These are phyloP conservation scores for Eimeria maxima DNA, from an alignment of 169 alveolate genomes.

Conservation along the genomic window DNA sequence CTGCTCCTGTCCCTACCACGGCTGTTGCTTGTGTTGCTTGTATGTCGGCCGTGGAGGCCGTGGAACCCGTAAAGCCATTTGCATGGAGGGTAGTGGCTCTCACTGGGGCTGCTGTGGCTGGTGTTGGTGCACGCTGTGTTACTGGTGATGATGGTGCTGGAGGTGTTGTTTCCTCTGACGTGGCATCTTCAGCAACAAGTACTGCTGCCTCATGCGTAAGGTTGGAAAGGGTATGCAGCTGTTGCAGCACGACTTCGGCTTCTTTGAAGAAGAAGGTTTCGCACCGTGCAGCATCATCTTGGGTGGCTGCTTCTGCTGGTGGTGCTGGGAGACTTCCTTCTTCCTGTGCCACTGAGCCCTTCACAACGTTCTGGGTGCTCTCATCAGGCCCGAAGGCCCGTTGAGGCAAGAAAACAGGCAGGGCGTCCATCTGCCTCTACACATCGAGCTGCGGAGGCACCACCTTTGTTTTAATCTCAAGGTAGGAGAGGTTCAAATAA, in stretches of 20 bases:
- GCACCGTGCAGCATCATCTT: not conserved
- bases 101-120: not conserved
- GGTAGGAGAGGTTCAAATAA: no score
- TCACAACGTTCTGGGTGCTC: not conserved
- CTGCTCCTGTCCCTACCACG: constrained; percentile 9
- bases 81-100: not conserved
- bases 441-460: not conserved
- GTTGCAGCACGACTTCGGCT: constrained; percentile 29
- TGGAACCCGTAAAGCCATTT: not conserved
- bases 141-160: constrained; percentile 35
- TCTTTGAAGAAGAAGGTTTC: constrained; percentile 59
- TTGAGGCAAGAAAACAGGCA: constrained; percentile 27
- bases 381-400: constrained; percentile 16
- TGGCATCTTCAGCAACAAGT: not conserved
- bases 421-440: constrained; percentile 2
- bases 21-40: constrained; percentile 16
- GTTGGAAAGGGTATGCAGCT: constrained; percentile 39
- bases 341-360: not conserved
- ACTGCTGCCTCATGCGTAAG: constrained; percentile 33
- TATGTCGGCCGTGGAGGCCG: not conserved
- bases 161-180: not conserved
- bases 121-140: not conserved
- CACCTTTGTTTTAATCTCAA: no score
- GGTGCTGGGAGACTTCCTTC: not conserved
- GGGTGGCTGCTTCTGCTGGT: constrained; percentile 47